Conservation (phyloP, 1,284 basidiomycete species). For the Leccinum huronense region DNA sequence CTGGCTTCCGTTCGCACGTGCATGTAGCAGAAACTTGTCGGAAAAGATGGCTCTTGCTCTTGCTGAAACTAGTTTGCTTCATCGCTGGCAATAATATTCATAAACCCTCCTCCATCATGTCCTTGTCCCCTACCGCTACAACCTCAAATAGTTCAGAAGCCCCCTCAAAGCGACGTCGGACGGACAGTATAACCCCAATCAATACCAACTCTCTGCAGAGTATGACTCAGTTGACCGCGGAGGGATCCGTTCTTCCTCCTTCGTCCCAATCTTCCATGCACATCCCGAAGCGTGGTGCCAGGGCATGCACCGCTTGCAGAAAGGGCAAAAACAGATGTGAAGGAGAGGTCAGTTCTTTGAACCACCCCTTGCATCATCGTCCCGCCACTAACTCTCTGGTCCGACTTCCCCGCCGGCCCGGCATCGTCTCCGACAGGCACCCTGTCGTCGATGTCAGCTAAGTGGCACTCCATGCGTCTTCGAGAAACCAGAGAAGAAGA, state of each 20-base stretch:
- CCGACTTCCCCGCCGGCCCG: constrained; percentile 65
- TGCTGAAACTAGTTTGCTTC: constrained; percentile 18
- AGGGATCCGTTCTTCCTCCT: constrained; percentile 20
- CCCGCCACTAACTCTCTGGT: constrained; percentile 45
- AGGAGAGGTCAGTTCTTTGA: constrained; percentile 62
- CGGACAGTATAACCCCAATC: constrained; percentile 27
- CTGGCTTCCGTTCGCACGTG: constrained; percentile 24
- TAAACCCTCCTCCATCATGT: constrained; percentile 30
- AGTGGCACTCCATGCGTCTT: constrained; percentile 85
- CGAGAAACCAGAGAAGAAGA: constrained; percentile 90
- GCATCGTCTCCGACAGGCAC: constrained; percentile 57
- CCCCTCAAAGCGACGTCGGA: constrained; percentile 38
- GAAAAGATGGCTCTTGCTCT: constrained; percentile 12
- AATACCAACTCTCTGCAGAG: constrained; percentile 19
- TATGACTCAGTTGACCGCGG: constrained; percentile 27
- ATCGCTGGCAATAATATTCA: constrained; percentile 19
- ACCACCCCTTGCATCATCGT: constrained; percentile 28
- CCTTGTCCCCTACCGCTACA: constrained; percentile 36
- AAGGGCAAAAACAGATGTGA: constrained; percentile 94
- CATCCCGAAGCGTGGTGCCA: constrained; percentile 76
- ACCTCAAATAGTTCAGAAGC: constrained; percentile 34
- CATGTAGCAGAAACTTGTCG: constrained; percentile 7
- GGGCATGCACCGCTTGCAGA: constrained; percentile 79
- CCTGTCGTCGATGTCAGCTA: constrained; percentile 85
- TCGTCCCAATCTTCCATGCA: constrained; percentile 40